Evolutionary conservation across 2,329 filamentous ascomycete species (phyloP), one percentile per base, ranked within the genome.

Genomic region (Scedosporium minutisporum): DNA sequence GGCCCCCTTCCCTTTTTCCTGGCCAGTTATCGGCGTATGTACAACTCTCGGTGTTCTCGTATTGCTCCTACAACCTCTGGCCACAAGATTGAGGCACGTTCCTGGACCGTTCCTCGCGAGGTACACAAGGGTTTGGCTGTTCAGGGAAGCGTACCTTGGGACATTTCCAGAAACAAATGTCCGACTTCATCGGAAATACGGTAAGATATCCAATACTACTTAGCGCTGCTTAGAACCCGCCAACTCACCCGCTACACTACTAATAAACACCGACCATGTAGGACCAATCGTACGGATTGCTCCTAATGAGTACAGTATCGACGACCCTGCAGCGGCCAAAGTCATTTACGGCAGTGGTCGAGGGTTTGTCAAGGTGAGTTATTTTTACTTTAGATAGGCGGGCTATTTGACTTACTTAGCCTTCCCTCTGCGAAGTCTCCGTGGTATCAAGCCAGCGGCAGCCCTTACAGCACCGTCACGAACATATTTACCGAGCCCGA

Each of bases 61-160:
- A 27, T 27, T 27, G 3, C 25, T 27, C 25, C 25, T 27, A 27
- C 25, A 27, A 27, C 58, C 29, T 18, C 58, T 23, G 29, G 10
- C 10, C 14, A 73, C 72, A 14, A 76, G 77, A 3, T 70, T 77
- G 3, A 71, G 71, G 42, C 65, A 66, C 6, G 69, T 81, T 21
- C 79, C 79, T 0, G 79, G 80, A 0, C 79, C 79, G 0, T 74
- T 78, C 53, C 68, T 72, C 44, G 71, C 79, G 10, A 71, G 78
- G 6, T 76, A 80, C 63, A 77, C 76, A 3, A 70, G 73, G 1
- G 66, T 77, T 1, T 81, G 78, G 76, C 78, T 78, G 58, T 70
- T 80, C 14, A 65, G 65, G 2, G 71, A 71, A 3, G 70, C 79
- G 5, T 68, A 67, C 12, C 66, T 66, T 0, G 76, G 76, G 4